These are phyloP conservation scores for Leucocoprinus birnbaumii DNA, from an alignment of 768 basidiomycete genomes.

Conservation along the genomic window DNA sequence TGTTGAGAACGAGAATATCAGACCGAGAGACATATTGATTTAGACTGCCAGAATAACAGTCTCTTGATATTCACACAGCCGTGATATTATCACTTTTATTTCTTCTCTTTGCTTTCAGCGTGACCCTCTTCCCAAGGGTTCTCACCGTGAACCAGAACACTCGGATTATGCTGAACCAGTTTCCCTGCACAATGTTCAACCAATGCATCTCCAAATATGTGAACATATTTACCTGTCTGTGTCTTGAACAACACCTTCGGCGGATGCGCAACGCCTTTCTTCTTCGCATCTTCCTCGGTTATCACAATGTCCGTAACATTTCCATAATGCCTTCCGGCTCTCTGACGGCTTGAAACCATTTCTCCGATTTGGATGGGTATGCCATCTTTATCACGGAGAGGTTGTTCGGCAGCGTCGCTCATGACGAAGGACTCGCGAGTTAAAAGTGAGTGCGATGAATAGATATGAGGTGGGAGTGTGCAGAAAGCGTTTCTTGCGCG, in stretches of 20 bases:
- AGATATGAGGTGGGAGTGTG: no score
- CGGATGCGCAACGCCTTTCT: not conserved
- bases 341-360: not conserved
- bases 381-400: not conserved
- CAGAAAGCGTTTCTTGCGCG: no score
- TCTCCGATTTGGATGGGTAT: not conserved
- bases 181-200: not conserved
- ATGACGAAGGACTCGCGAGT: not conserved
- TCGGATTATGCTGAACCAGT: not conserved
- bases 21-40: no score
- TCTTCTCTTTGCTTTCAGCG: not conserved
- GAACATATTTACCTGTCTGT: not conserved
- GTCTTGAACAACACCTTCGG: not conserved
- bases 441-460: no score
- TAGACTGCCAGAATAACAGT: no score
- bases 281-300: not conserved
- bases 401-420: not conserved
- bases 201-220: no score
- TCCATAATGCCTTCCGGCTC: not conserved
- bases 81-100: not conserved
- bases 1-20: no score
- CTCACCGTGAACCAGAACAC: not conserved
- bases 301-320: not conserved
- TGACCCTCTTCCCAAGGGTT: not conserved
- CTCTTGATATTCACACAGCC: no score